phyloP scores from a whole-genome alignment of 805 yeast genomes.

The Candida tallmaniae region DNA sequence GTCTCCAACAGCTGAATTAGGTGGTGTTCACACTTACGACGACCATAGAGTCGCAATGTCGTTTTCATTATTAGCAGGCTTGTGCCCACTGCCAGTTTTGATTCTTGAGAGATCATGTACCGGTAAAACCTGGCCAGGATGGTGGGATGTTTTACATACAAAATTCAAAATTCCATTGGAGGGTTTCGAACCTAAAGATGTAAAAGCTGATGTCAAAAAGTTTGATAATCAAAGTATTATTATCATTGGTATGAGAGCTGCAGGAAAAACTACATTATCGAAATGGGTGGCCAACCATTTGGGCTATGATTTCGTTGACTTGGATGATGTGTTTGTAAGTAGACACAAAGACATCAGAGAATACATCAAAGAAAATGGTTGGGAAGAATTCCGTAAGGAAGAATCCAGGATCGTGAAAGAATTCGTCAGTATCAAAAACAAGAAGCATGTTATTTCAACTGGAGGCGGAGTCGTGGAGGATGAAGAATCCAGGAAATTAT shows the following conservation, averaged over 20 bases:
- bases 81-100: constrained; percentile 57
- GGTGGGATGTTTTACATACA: constrained; percentile 93
- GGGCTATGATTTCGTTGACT: constrained; percentile 67
- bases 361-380: constrained; percentile 61
- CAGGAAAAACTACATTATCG: constrained; percentile 88
- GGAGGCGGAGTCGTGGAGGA: constrained; percentile 96
- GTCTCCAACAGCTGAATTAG: constrained; percentile 45
- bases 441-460: constrained; percentile 73
- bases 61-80: constrained; percentile 80
- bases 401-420: constrained; percentile 59
- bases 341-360: constrained; percentile 52
- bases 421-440: constrained; percentile 33
- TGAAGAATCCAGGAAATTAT: constrained; percentile 55
- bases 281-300: constrained; percentile 68
- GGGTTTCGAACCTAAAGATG: constrained; percentile 57
- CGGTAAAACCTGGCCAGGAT: constrained; percentile 99
- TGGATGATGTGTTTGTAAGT: constrained; percentile 69
- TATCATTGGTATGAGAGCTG: constrained; percentile 96
- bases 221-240: constrained; percentile 54
- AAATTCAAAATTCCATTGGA: constrained; percentile 59
- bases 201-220: constrained; percentile 3
- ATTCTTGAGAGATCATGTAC: constrained; percentile 89
- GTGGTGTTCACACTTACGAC: constrained; percentile 77
- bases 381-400: constrained; percentile 78
- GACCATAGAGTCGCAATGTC: constrained; percentile 99